Percentiles rank a stretch among this genome's conserved stretches.
Conservation (phyloP, 2,329 filamentous ascomycete genomes). For the Aureobasidium musti region DNA sequence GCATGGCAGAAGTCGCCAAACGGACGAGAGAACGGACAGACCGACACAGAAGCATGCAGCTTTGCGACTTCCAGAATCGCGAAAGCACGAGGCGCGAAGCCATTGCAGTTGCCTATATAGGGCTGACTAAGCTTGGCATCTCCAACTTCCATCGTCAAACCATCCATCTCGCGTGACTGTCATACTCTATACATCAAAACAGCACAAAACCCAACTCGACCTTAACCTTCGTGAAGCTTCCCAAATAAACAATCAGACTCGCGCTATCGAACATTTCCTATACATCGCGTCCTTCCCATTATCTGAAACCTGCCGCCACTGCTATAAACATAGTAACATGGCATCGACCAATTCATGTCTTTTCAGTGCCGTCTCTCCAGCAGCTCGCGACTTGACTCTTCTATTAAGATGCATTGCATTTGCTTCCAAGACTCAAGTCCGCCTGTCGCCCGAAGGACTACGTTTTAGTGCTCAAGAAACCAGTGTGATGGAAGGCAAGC, state of each 20-base stretch:
- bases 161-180: constrained; percentile 11
- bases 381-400: constrained; percentile 71
- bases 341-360: constrained; percentile 49
- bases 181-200: not conserved
- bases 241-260: not conserved
- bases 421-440: constrained; percentile 62
- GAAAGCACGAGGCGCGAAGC: constrained; percentile 11
- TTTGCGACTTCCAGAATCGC: not conserved
- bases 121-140: constrained; percentile 26
- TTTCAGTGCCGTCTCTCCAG: constrained; percentile 75
- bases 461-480: constrained; percentile 86
- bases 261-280: not conserved
- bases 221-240: not conserved
- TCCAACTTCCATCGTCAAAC: constrained; percentile 7
- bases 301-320: not conserved
- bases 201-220: not conserved
- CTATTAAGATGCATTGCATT: constrained; percentile 65
- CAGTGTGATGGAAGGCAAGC: constrained; percentile 81
- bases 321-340: constrained; percentile 3
- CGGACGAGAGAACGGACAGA: not conserved
- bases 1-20: not conserved
- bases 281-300: not conserved
- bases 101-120: constrained; percentile 6
- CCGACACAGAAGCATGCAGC: not conserved
- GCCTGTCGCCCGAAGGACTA: constrained; percentile 81